Base-by-base conservation (phyloP, 2,329 filamentous ascomycete species). In the Xylaria sp. region DNA sequence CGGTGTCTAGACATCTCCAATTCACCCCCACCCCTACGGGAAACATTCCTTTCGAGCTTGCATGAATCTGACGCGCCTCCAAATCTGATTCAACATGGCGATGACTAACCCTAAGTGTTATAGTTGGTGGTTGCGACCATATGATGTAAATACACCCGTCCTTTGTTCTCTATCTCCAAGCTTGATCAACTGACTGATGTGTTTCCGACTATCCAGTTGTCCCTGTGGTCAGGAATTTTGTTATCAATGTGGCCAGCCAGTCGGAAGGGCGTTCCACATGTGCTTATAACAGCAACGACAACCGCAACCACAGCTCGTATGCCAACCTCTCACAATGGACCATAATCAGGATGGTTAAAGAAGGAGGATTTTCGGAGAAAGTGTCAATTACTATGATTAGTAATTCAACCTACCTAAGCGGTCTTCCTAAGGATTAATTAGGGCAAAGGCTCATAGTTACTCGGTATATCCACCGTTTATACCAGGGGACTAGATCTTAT, bases 151-250 rank as follows among this genome's bases (percentile, higher is more conserved):
- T 69, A 37, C 7, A 54, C 20, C 34, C 2, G 2, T 7, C 23
- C 28, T 46, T 34, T 6, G 1, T 48, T 13, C 20, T 13, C 56
- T 51, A 28, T 6, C 28, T 15, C 7, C 12, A 18, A 41, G 4
- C 39, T 41, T 41, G 10, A 41, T 41, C 3, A 12, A 34, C 25
- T 52, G 18, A 63, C 50, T 73, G n/a, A 69, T 56, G 4, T 4
- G 15, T 52, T n/a, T 23, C 10, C 46, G 34, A 15, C 44, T 48
- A 15, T 69, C 3, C 64, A 76, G 74, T 0, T 76, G 74, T 31
- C 34, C 8, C 0, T 76, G 74, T 23, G 66, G 69, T 1, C 69
- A 75, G n/a, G 7, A 25, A 1, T 73, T 76, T 31, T 75, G 74
- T 48, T 75, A 75, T 20, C 13, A 23, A 2, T 74, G 73, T 51